phyloP scores from a whole-genome alignment of 176 grass and related monocot species.

The Cenchrus americanus region DNA sequence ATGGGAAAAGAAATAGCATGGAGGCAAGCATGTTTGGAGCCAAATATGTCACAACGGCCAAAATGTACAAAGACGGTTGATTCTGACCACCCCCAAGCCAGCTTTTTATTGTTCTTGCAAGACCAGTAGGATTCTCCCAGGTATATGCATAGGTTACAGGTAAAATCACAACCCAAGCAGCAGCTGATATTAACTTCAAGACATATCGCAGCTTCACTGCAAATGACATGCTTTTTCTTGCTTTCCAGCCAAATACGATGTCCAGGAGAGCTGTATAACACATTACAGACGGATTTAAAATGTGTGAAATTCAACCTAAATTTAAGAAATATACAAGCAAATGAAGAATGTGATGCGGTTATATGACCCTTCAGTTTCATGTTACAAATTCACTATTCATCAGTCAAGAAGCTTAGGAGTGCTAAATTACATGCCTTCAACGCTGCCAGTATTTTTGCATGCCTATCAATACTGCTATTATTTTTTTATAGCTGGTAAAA shows the following conservation, averaged over 20 bases:
- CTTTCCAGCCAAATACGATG: slow-evolving; percentile 95
- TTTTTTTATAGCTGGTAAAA: slow-evolving; percentile 3
- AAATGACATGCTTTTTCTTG: slow-evolving; percentile 94
- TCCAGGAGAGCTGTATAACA: slow-evolving; percentile 72
- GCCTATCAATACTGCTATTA: neutral
- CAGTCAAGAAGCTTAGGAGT: neutral
- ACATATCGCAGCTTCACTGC: slow-evolving; percentile 90
- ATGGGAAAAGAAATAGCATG: slow-evolving; percentile 91
- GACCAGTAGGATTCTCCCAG: slow-evolving; percentile 71
- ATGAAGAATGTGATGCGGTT: neutral
- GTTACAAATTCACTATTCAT: neutral
- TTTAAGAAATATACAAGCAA: slow-evolving; percentile 6
- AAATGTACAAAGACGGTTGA: slow-evolving; percentile 83
- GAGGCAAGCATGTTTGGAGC: slow-evolving; percentile 89
- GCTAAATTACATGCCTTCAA: neutral
- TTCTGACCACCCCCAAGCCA: slow-evolving; percentile 93
- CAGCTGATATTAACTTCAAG: slow-evolving; percentile 80
- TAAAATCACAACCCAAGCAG: slow-evolving; percentile 93
- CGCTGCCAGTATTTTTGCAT: neutral
- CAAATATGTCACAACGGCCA: slow-evolving; percentile 91
- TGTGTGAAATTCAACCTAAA: neutral
- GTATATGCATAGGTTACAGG: slow-evolving; percentile 95
- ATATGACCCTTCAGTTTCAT: slow-evolving; percentile 3
- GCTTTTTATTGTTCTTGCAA: slow-evolving; percentile 82
- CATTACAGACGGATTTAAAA: neutral